Conservation (phyloP, 306 rosid genomes). For the Cucumis cinereus region DNA sequence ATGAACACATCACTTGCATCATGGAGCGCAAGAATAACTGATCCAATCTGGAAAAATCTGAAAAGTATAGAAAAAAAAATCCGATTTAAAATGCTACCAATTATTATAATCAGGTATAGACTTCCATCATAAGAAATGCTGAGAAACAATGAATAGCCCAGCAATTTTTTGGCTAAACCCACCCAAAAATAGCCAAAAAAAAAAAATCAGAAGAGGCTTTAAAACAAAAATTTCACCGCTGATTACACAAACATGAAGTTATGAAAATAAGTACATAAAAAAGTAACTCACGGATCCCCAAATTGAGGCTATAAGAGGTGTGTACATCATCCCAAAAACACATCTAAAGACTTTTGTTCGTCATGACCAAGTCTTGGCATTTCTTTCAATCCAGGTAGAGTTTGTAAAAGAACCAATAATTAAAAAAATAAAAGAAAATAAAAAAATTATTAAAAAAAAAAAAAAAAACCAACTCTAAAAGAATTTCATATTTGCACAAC, state of each 20-base stretch:
- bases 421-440: too few species aligned
- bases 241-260: background rate
- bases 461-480: too few species aligned
- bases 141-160: background rate
- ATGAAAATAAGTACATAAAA: background rate
- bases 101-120: background rate
- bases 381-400: background rate
- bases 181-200: background rate
- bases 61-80: background rate
- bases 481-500: too few species aligned
- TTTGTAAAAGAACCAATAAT: background rate
- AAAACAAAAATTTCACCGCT: background rate
- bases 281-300: background rate
- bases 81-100: background rate
- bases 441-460: too few species aligned
- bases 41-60: conserved; percentile 86
- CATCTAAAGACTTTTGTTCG: background rate
- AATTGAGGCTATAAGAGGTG: background rate
- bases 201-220: background rate
- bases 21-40: conserved; percentile 77
- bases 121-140: background rate
- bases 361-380: background rate
- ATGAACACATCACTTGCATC: conserved; percentile 92
- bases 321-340: background rate
- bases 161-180: background rate